Conservation (phyloP, 345 rosid genomes). For the Populus ilicifolia region DNA sequence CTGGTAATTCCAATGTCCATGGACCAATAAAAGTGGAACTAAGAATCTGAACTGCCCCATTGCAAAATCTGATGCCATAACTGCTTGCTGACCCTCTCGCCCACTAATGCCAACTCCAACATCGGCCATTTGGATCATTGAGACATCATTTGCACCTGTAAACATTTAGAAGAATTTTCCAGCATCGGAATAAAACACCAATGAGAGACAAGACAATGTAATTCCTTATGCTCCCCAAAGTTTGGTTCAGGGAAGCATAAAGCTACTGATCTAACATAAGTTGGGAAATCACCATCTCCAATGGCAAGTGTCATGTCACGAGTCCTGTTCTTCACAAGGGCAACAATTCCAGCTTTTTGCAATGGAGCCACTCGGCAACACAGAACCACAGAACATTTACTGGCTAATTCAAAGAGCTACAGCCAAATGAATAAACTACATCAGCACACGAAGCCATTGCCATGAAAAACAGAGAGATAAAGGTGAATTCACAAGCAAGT, state of each 20-base stretch:
- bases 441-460: too few relatives aligned
- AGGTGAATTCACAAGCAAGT: too few relatives aligned
- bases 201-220: too few relatives aligned
- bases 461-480: too few relatives aligned
- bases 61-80: not conserved
- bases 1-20: conserved; percentile 1
- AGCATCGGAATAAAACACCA: too few relatives aligned
- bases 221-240: too few relatives aligned
- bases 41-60: not conserved
- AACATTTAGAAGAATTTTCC: too few relatives aligned
- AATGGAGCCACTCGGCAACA: conserved; percentile 1
- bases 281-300: not conserved
- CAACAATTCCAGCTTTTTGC: not conserved
- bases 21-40: not conserved
- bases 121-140: conserved; percentile 20
- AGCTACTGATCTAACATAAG: too few relatives aligned
- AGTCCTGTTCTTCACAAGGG: not conserved
- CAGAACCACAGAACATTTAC: not conserved
- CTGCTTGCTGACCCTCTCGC: conserved; percentile 1
- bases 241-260: too few relatives aligned
- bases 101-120: conserved; percentile 20
- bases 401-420: not conserved
- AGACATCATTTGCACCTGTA: conserved; percentile 14
- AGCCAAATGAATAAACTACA: too few relatives aligned
- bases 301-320: not conserved